Percentiles rank a stretch among this genome's conserved stretches.
Conservation (phyloP, 2,329 filamentous ascomycete species). For the Exophiala sideris region DNA sequence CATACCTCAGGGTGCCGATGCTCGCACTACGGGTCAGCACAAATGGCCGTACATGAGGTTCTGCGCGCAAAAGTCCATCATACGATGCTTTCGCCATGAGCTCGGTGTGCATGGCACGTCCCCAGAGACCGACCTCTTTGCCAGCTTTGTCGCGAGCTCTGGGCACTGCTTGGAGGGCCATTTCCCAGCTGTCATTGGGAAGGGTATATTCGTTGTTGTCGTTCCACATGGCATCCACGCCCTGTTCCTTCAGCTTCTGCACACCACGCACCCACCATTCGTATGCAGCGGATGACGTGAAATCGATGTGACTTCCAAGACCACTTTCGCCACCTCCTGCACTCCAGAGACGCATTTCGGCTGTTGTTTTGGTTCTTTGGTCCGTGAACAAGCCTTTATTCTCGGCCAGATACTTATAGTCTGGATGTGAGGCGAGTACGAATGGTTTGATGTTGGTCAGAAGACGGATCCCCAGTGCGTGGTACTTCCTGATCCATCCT, state of each 20-base stretch:
- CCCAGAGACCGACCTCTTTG: slow-evolving; percentile 65
- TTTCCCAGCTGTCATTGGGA: slow-evolving; percentile 63
- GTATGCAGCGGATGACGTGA: slow-evolving; percentile 64
- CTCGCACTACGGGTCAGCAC: slow-evolving; percentile 69
- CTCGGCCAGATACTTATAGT: slow-evolving; percentile 59
- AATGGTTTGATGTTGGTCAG: slow-evolving; percentile 74
- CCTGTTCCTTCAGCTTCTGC: slow-evolving; percentile 57
- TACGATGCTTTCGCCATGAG: slow-evolving; percentile 69
- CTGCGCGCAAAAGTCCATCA: slow-evolving; percentile 59
- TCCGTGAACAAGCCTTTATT: slow-evolving; percentile 64
- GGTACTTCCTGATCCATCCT: slow-evolving; percentile 60
- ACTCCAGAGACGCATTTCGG: slow-evolving; percentile 65
- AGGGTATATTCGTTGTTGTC: slow-evolving; percentile 75
- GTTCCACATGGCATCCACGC: slow-evolving; percentile 74
- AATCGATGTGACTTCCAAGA: slow-evolving; percentile 69
- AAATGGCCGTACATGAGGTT: slow-evolving; percentile 61
- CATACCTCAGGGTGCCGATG: slow-evolving; percentile 66
- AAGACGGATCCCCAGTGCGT: slow-evolving; percentile 62
- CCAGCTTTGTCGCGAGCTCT: slow-evolving; percentile 35
- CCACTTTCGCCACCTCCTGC: slow-evolving; percentile 68
- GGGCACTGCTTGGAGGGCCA: slow-evolving; percentile 48
- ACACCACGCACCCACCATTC: slow-evolving; percentile 71
- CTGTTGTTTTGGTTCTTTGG: slow-evolving; percentile 50
- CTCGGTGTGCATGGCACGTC: slow-evolving; percentile 66
- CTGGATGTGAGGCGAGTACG: slow-evolving; percentile 63